phyloP scores from a whole-genome alignment of 306 rosid species.

The Corylus avellana region DNA sequence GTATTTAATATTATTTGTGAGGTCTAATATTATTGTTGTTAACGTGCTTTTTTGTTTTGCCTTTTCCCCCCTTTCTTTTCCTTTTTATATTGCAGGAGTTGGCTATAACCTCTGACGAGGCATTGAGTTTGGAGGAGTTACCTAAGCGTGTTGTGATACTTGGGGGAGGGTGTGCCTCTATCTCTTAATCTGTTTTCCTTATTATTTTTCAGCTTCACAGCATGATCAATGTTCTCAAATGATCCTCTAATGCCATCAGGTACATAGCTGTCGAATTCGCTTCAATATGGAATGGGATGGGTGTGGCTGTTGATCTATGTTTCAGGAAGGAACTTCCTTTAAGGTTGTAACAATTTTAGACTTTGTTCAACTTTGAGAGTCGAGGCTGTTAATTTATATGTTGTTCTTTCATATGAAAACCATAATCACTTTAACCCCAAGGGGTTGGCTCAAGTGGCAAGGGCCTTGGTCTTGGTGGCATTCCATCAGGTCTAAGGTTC shows the following conservation, averaged over 20 bases:
- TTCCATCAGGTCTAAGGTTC: no score
- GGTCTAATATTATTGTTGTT: slow-evolving; percentile 3
- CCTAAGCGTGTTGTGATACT: slow-evolving; percentile 86
- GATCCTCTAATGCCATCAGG: slow-evolving; percentile 40
- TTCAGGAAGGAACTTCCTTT: slow-evolving; percentile 93
- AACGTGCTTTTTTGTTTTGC: slow-evolving; percentile 1
- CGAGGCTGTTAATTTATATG: not conserved
- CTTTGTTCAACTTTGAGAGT: slow-evolving; percentile 12
- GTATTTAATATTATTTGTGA: slow-evolving; percentile 11
- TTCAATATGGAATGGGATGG: slow-evolving; percentile 97
- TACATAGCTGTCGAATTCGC: slow-evolving; percentile 96
- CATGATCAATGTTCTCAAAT: slow-evolving; percentile 14
- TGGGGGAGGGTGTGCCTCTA: slow-evolving; percentile 81
- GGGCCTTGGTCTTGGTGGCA: no score
- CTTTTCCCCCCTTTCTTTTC: not conserved
- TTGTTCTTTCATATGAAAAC: not conserved
- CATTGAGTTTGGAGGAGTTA: slow-evolving; percentile 88
- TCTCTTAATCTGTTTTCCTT: slow-evolving; percentile 22
- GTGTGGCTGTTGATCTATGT: slow-evolving; percentile 67
- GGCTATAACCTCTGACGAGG: slow-evolving; percentile 95
- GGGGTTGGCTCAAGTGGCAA: no score
- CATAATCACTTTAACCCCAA: not conserved
- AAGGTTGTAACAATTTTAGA: slow-evolving; percentile 48
- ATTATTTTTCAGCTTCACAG: slow-evolving; percentile 17
- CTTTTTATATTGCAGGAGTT: slow-evolving; percentile 60